Percentiles rank a stretch among this genome's conserved stretches.
These are phyloP conservation scores for Imleria badia DNA, from an alignment of 768 basidiomycete genomes.

Conservation along the genomic window DNA sequence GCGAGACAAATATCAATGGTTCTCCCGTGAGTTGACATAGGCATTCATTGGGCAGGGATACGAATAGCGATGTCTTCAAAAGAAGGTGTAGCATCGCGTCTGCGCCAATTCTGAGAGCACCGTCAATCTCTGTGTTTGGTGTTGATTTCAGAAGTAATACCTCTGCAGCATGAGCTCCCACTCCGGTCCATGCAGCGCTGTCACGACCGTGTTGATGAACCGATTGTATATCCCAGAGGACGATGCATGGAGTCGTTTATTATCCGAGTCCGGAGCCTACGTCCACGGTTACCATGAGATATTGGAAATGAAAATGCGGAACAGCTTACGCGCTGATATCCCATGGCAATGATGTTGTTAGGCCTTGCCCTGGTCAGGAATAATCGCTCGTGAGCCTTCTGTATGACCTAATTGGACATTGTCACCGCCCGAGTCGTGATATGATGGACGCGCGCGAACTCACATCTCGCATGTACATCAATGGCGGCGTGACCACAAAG, in stretches of 20 bases:
- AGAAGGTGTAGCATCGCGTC: conserved; percentile 79
- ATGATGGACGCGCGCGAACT: conserved; percentile 10
- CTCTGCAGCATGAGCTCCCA: conserved; percentile 67
- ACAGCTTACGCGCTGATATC: conserved; percentile 57
- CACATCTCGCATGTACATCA: conserved; percentile 58
- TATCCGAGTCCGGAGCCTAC: conserved; percentile 27
- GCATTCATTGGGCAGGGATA: conserved; percentile 79
- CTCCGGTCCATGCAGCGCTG: conserved; percentile 58
- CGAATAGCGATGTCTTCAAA: conserved; percentile 69
- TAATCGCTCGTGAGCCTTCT: conserved; percentile 57
- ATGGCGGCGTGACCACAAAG: conserved; percentile 37
- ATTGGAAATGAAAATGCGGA: neutral
- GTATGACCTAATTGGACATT: conserved; percentile 48
- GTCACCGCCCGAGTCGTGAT: neutral
- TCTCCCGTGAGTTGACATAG: conserved; percentile 80
- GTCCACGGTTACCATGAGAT: neutral
- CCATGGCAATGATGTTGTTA: conserved; percentile 62
- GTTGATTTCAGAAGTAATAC: conserved; percentile 33
- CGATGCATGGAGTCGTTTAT: conserved; percentile 39
- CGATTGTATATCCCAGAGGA: conserved; percentile 52
- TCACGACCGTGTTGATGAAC: conserved; percentile 75
- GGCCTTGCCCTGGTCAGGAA: conserved; percentile 41
- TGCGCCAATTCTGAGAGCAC: conserved; percentile 62
- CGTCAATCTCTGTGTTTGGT: neutral
- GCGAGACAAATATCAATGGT: conserved; percentile 51